Evolutionary conservation across 805 yeast genomes (phyloP), one percentile per base, ranked within the genome.

Genomic region (Yarrowia osloensis): DNA sequence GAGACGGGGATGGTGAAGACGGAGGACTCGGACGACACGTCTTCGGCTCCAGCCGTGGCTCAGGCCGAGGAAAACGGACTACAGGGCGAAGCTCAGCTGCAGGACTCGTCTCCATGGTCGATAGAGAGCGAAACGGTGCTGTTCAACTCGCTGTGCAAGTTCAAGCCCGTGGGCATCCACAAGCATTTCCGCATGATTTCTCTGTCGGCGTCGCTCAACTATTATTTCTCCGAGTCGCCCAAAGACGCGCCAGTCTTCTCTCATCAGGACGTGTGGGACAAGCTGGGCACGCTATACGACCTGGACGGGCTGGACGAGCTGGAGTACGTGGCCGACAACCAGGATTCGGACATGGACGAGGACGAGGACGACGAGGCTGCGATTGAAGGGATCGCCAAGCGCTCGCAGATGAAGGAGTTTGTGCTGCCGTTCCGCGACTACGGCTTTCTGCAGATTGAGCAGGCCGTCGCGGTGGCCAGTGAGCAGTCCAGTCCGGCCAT

Each of bases 131-230:
- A 89, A 72, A 84, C 85, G 37, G 80, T 81, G 69, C 80, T 89
- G 28, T 83, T 88, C 71, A 78, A 84, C 66, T 84, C 89, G 61
- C 80, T 88, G 1, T 85, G 91, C 70, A 86, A 84, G 71, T 81
- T 80, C 77, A 87, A 86, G 74, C 95, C 95, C 0, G 87, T 86
- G 0, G 96, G 96, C 0, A 35, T 71, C 59, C 77, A 76, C 69
- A 78, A 75, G 70, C 79, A 77, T 65, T 75, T 77, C 69, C 70
- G 75, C 52, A 76, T 79, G 79, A 69, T 61, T 31, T 61, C 66
- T 12, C n/a, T 61, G 40, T 77, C 22, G 66, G 73, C 46, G 73
- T 78, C n/a, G 67, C 69, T 44, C 70, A 72, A 40, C 73, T 72
- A 70, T 71, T 75, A 67, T 70, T 73, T 67, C 68, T 69, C 65